Evolutionary conservation across 192 early-diverging fungal species (phyloP).

Genomic region (Backusella psychrophila): DNA sequence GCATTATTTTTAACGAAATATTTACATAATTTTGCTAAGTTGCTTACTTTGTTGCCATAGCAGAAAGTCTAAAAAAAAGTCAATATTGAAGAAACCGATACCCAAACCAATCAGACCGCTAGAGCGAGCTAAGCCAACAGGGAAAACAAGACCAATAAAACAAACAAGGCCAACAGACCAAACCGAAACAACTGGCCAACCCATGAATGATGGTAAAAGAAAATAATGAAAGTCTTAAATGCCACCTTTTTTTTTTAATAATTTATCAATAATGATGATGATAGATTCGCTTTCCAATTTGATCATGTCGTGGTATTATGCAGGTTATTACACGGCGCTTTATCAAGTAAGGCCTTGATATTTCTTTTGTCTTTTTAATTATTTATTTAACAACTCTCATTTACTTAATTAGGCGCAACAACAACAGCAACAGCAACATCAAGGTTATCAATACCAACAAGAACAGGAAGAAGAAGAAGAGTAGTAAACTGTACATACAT

Average conservation of each 20-base stretch:
- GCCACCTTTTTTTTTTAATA: no score
- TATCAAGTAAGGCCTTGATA: constrained; percentile 12
- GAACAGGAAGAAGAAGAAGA: neutral
- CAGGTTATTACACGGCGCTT: constrained; percentile 21
- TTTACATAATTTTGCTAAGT: neutral
- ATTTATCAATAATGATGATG: neutral
- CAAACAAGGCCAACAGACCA: neutral
- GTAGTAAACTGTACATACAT: neutral
- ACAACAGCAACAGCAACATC: neutral
- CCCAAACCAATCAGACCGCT: neutral
- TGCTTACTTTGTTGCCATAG: neutral
- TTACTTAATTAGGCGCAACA: neutral
- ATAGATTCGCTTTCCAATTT: constrained; percentile 12
- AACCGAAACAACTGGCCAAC: neutral
- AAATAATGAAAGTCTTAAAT: no score
- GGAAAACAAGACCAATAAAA: neutral
- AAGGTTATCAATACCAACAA: neutral
- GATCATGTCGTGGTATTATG: constrained; percentile 27
- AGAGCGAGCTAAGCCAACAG: neutral
- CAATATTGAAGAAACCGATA: neutral
- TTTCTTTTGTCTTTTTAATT: neutral
- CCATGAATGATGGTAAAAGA: neutral
- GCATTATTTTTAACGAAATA: neutral
- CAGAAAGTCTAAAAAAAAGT: neutral
- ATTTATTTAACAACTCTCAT: neutral